Percentiles rank a stretch among this genome's conserved stretches.
Conservation (phyloP, 208 protist genomes). For the Acanthamoeba lugdunensis region DNA sequence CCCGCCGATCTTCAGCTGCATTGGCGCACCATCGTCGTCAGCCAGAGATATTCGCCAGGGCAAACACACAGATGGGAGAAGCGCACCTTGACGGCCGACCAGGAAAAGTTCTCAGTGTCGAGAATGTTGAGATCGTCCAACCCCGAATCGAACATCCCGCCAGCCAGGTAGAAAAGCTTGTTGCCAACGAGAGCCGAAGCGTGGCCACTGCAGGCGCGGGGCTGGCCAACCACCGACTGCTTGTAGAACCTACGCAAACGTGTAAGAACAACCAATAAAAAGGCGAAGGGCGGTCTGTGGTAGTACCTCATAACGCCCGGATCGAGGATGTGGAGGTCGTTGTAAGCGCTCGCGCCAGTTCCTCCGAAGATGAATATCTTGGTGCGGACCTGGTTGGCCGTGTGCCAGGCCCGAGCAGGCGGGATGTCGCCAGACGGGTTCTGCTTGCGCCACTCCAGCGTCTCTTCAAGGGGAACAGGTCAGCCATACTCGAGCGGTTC, state of each 20-base stretch:
- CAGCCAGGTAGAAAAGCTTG: slow-evolving; percentile 59
- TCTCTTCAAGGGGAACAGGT: neutral
- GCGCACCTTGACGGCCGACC: slow-evolving; percentile 58
- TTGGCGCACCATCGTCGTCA: no score
- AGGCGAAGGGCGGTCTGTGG: no score
- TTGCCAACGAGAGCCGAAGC: slow-evolving; percentile 28
- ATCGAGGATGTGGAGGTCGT: slow-evolving; percentile 53
- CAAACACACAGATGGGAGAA: neutral
- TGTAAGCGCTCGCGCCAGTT: neutral
- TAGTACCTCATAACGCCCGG: slow-evolving; percentile 10
- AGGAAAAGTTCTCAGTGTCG: slow-evolving; percentile 40
- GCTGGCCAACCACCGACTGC: neutral
- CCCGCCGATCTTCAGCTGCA: slow-evolving; percentile 32
- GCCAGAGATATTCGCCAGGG: neutral
- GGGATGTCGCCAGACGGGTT: slow-evolving; percentile 1
- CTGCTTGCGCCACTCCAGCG: slow-evolving; percentile 9
- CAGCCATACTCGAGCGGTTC: neutral
- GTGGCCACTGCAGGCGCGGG: slow-evolving; percentile 53
- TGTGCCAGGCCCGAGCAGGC: slow-evolving; percentile 43
- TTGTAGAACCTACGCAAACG: neutral
- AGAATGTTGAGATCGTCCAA: slow-evolving; percentile 49
- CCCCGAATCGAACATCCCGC: slow-evolving; percentile 51
- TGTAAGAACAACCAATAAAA: no score
- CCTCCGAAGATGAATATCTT: slow-evolving; percentile 61
- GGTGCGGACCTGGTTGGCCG: slow-evolving; percentile 56